Evolutionary conservation across 345 rosid species (phyloP).

Genomic region (Sapria himalayana): DNA sequence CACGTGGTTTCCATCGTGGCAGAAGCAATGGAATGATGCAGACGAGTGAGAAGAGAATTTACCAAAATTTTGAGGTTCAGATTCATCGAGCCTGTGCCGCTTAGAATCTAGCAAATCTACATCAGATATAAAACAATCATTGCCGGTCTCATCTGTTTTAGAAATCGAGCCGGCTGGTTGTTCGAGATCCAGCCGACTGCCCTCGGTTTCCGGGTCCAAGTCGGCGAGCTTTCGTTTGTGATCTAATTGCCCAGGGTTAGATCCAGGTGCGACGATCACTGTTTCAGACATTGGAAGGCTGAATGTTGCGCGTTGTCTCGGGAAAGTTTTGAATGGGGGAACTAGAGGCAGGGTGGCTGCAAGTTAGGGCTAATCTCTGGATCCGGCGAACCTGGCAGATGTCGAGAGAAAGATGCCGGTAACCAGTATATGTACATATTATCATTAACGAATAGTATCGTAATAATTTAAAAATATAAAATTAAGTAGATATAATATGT

Average conservation of each 20-base stretch:
- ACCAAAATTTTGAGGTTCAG: slow-evolving; percentile 26
- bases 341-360: no score
- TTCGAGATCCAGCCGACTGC: slow-evolving; percentile 2
- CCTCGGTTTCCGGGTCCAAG: slow-evolving; percentile 16
- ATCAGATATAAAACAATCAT: slow-evolving; percentile 7
- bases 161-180: background rate
- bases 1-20: no score
- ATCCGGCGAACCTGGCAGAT: no score
- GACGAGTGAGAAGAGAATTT: background rate
- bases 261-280: slow-evolving; percentile 20
- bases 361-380: no score
- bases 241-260: slow-evolving; percentile 19
- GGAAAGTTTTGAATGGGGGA: no score
- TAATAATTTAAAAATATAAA: no score
- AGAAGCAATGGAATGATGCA: no score
- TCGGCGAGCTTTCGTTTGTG: slow-evolving; percentile 62
- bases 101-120: slow-evolving; percentile 25
- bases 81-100: slow-evolving; percentile 33
- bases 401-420: no score
- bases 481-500: no score
- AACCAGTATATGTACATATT: no score
- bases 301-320: no score
- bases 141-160: slow-evolving; percentile 4
- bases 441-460: no score
- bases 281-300: slow-evolving; percentile 50